Evolutionary conservation across 441 rosid species (phyloP).

Genomic region (Mallotus japonicus): DNA sequence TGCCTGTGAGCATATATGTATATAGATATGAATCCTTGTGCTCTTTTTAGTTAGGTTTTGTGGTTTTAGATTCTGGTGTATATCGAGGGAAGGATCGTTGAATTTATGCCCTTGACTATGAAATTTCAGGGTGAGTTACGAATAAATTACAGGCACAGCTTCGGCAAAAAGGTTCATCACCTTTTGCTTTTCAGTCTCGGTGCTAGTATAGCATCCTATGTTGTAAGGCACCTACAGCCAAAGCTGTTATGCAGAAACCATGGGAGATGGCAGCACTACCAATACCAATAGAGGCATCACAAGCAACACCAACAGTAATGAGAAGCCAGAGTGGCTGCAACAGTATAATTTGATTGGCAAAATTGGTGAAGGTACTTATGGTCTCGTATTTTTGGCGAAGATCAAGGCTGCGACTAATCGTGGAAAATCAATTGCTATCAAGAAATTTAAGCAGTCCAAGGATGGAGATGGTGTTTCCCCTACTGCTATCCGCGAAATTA

Average conservation of each 20-base stretch:
- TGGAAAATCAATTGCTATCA: conserved; percentile 87
- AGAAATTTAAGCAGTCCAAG: conserved; percentile 96
- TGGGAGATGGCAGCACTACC: conserved; percentile 67
- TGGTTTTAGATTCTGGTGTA: background rate
- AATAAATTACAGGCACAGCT: background rate
- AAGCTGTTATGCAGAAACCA: conserved; percentile 29
- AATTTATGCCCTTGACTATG: background rate
- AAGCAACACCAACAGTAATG: conserved; percentile 37
- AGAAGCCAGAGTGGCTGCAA: conserved; percentile 96
- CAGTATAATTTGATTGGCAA: conserved; percentile 92
- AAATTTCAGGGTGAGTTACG: conserved; percentile 4
- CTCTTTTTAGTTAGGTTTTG: background rate
- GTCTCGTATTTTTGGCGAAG: conserved; percentile 89
- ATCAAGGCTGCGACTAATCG: conserved; percentile 68
- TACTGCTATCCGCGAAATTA: conserved; percentile 96
- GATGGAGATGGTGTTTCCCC: conserved; percentile 99
- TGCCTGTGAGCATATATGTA: background rate
- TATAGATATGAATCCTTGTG: background rate
- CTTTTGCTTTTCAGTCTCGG: conserved; percentile 7
- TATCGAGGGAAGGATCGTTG: background rate
- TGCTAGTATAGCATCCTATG: background rate
- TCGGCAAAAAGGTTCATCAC: background rate
- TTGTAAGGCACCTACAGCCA: conserved; percentile 3
- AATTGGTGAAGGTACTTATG: conserved; percentile 97
- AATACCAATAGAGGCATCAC: conserved; percentile 36